phyloP scores from a whole-genome alignment of 2,329 filamentous ascomycete genomes.

The Talaromyces piceae region DNA sequence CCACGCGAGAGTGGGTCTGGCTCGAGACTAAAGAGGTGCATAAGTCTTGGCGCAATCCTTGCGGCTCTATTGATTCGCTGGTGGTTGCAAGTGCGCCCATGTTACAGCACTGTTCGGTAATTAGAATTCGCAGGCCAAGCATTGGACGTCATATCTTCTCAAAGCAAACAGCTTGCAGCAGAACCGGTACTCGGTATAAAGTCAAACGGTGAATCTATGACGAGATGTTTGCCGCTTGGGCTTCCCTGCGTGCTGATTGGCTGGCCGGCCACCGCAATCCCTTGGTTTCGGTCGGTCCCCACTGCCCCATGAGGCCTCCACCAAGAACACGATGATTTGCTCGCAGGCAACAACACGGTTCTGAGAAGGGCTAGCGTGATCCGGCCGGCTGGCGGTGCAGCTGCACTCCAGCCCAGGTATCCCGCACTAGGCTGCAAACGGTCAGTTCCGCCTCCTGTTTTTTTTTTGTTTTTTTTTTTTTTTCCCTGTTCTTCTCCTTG shows the following conservation, averaged over 20 bases:
- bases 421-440: neutral
- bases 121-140: neutral
- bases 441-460: neutral
- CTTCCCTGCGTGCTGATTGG: slow-evolving; percentile 2
- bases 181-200: neutral
- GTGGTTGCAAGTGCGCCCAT: too few species aligned
- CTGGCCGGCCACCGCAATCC: slow-evolving; percentile 1
- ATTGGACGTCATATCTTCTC: neutral
- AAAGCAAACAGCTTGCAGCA: too few species aligned
- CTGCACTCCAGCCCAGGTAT: slow-evolving; percentile 7
- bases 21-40: neutral
- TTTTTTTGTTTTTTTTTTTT: neutral
- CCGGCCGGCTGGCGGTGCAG: neutral
- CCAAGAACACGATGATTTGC: too few species aligned
- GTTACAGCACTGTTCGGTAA: too few species aligned
- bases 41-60: neutral
- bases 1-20: slow-evolving; percentile 11
- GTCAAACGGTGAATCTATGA: neutral
- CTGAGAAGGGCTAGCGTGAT: slow-evolving; percentile 2
- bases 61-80: neutral
- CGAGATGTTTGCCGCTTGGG: neutral
- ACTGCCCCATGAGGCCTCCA: neutral
- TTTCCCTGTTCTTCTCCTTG: neutral
- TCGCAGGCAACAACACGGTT: too few species aligned
- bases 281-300: slow-evolving; percentile 4